These are phyloP conservation scores for Cutaneotrichosporon mucoides DNA, from an alignment of 1,284 basidiomycete species.

Conservation along the genomic window DNA sequence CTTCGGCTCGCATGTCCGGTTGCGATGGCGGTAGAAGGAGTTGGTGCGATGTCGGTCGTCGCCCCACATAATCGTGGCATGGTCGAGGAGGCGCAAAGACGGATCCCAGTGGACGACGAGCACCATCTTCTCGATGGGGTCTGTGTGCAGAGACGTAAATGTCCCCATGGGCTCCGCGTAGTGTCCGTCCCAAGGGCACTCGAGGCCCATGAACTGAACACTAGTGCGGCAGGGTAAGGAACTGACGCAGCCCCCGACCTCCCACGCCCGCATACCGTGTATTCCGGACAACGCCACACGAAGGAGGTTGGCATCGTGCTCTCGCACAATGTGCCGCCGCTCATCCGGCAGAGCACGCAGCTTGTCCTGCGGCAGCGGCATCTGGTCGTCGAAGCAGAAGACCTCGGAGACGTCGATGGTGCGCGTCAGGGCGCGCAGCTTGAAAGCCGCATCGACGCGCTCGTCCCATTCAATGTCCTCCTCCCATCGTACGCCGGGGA, in stretches of 20 bases:
- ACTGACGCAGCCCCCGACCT: background rate
- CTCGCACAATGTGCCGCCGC: background rate
- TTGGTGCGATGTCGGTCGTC: background rate
- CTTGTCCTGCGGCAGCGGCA: background rate
- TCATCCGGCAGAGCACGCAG: background rate
- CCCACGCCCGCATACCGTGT: background rate
- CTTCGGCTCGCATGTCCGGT: background rate
- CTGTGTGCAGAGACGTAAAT: background rate
- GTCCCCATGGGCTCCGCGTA: background rate
- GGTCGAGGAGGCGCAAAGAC: background rate
- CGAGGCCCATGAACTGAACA: background rate
- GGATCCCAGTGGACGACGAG: background rate
- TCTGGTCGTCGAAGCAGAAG: background rate
- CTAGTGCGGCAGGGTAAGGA: background rate
- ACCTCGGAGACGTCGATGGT: background rate
- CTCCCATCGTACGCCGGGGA: background rate
- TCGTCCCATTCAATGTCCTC: background rate
- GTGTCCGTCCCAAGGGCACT: background rate
- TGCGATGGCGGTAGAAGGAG: background rate
- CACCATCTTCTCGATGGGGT: background rate
- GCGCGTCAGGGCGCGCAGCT: background rate
- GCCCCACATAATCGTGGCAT: background rate
- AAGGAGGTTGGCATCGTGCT: background rate
- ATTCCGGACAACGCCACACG: background rate
- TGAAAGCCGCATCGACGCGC: background rate